These are phyloP conservation scores for Leishmania major DNA, from an alignment of 208 protist species.

Conservation along the genomic window DNA sequence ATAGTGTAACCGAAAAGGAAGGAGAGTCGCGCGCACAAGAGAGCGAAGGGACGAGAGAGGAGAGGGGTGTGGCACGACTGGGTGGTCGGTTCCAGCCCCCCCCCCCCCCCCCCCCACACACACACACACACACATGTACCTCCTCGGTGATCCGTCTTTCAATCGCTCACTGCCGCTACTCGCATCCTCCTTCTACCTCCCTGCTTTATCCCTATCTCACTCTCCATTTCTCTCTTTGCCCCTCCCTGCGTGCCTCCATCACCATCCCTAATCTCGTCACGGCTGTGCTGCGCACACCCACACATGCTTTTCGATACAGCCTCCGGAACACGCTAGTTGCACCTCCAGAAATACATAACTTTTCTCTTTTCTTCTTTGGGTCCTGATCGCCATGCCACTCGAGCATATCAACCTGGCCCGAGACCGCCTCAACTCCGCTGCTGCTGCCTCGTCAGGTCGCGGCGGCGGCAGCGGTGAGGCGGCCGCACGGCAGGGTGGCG, in stretches of 20 bases:
- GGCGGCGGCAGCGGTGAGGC: conserved; percentile 2
- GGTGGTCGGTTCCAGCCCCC: no score
- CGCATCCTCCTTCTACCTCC: neutral
- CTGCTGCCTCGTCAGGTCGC: neutral
- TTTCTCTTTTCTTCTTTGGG: neutral
- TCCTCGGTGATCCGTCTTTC: neutral
- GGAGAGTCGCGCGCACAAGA: no score
- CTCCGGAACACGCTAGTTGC: neutral
- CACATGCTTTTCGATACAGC: neutral
- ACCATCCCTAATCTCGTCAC: neutral
- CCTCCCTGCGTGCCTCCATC: neutral
- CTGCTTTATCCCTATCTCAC: neutral
- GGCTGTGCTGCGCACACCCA: neutral
- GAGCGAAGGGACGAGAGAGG: no score
- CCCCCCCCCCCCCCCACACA: no score
- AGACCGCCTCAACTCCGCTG: neutral
- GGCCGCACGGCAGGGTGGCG: neutral
- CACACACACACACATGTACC: neutral
- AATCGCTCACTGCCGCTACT: neutral
- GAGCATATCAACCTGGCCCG: conserved; percentile 65
- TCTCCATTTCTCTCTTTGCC: neutral
- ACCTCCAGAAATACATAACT: neutral
- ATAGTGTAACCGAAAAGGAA: no score
- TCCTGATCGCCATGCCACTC: conserved; percentile 44
- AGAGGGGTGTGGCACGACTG: no score